phyloP scores from a whole-genome alignment of 345 rosid genomes.

The Mangifera indica region DNA sequence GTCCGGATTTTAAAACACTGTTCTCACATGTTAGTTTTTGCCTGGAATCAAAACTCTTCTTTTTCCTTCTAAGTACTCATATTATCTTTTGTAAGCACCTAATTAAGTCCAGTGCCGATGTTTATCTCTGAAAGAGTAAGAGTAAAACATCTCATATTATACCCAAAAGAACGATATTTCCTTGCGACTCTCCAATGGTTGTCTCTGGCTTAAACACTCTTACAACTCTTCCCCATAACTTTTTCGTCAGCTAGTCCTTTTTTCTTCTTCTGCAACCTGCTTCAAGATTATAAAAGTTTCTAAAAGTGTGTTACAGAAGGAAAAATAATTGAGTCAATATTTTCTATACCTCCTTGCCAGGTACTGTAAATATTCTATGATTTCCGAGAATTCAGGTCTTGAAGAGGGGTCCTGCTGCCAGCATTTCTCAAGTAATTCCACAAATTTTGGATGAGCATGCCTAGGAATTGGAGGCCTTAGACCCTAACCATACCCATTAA shows the following conservation, averaged over 20 bases:
- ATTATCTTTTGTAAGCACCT: no score
- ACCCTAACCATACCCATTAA: constrained; percentile 47
- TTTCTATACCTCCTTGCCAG: constrained; percentile 32
- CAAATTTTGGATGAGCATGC: constrained; percentile 45
- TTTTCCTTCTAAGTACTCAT: no score
- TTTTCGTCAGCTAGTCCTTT: constrained; percentile 16
- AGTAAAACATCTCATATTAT: no score
- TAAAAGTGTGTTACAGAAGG: neutral
- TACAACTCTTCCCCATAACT: constrained; percentile 11
- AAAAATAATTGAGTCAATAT: neutral
- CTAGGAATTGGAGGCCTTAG: constrained; percentile 56
- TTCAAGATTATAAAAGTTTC: constrained; percentile 13
- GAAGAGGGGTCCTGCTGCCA: constrained; percentile 57
- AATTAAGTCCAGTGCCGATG: no score
- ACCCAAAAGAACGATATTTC: no score
- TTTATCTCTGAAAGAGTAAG: no score
- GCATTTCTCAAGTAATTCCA: constrained; percentile 54
- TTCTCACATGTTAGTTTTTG: no score
- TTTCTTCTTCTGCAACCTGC: constrained; percentile 24
- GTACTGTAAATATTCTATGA: constrained; percentile 38
- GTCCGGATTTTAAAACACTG: no score
- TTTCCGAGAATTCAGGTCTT: constrained; percentile 69
- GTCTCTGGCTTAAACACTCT: constrained; percentile 9
- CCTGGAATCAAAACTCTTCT: no score
- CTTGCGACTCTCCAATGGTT: neutral